Base-by-base conservation (phyloP, 208 protist species). In the Angomonas ambiguus region DNA sequence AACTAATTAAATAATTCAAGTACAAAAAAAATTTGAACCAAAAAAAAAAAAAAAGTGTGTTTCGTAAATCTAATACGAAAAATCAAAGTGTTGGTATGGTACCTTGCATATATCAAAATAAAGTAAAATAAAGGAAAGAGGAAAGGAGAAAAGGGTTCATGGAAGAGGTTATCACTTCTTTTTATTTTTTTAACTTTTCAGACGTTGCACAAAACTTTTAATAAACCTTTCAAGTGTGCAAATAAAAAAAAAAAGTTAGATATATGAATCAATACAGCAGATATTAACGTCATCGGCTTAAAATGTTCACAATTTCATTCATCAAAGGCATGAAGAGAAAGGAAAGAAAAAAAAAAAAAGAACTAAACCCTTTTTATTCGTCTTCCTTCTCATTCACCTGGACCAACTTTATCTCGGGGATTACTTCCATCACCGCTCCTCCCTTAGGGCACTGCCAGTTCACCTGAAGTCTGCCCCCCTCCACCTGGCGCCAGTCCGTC, bases 321-420 rank as follows among this genome's bases (percentile, higher is more conserved):
- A n/a, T n/a, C n/a, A n/a, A n/a, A n/a, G n/a, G n/a, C n/a, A 69
- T 59, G 57, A 67, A 55, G 51, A 61, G 6, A 69, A 13, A 64
- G 31, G 30, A 30, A 67, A 31, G 41, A 13, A 32, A 3, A 51
- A 25, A 24, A 24, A 28, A 45, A 32, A 48, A 48, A 48, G 18
- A 48, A 48, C 11, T 20, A 48, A 48, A 48, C 38, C 18, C 38
- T 48, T 48, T 48, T 48, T 48, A 20, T 48, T 48, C 18, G 18
- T 48, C 18, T 20, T 48, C 13, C 11, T 48, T 48, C 38, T 18
- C n/a, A n/a, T n/a, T n/a, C n/a, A n/a, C n/a, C n/a, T n/a, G n/a
- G n/a, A n/a, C n/a, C n/a, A n/a, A n/a, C n/a, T n/a, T n/a, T n/a
- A n/a, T n/a, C n/a, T n/a, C n/a, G n/a, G n/a, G 38, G 13, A 48